Evolutionary conservation across 257 asterid species (phyloP), one percentile per base, ranked within the genome.

Genomic region (Nicotiana obtusifolia): DNA sequence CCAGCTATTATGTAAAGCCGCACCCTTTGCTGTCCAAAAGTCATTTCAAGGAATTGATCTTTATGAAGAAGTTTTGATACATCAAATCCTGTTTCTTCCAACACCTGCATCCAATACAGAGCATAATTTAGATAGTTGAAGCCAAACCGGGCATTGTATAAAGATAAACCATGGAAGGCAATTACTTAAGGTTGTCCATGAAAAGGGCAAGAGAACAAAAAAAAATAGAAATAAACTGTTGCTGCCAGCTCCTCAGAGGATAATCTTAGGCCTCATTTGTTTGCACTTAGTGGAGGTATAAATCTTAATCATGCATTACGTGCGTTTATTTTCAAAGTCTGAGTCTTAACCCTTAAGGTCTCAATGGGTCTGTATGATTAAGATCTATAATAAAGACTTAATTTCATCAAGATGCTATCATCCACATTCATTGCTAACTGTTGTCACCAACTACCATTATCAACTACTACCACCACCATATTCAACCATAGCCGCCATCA

Each of bases 21-120:
- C 87, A 93, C 98, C 83, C 98, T 90, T 85, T 93, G 98, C 87
- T 90, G 94, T 81, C 97, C 98, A 82, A 93, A 92, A 54, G 92
- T 88, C 94, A 87, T 93, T 82, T 93, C 97, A 67, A 91, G 90
- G 87, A 84, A 85, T 22, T 92, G 91, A 10, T 92, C 98, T 82
- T 89, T 89, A 85, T 92, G 83, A 64, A 93, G 93, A 75, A 92
- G 88, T 62, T 89, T 89, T 9, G 97, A 92, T 76, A 93, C 91
- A 86, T 93, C 97, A 86, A 92, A 93, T 44, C 98, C 98, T 17
- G 97, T 93, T 89, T 93, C 98, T 83, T 93, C 98, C 61, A 87
- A 87, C 79, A 93, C 98, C 98, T 92, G 92, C 84, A 88, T 76
- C 81, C 82, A 87, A 20, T 30, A 83, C 61, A 76, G 57, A 82